Conservation (phyloP, 2,329 filamentous ascomycete genomes). For the Scolecobasidium constrictum region DNA sequence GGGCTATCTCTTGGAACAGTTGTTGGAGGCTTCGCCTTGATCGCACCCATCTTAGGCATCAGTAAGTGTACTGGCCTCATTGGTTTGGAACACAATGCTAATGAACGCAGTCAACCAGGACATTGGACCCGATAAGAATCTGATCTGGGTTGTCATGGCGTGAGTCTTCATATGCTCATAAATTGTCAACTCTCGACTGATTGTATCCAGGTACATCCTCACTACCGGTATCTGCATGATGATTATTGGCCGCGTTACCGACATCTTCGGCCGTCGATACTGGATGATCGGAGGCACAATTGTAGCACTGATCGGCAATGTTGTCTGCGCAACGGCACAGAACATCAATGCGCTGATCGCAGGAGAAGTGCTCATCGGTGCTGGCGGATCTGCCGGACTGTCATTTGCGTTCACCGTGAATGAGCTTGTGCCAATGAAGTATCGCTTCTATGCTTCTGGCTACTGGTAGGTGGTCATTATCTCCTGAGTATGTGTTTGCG, state of each 20-base stretch:
- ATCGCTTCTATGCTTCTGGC: conserved; percentile 14
- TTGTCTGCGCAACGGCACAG: conserved; percentile 14
- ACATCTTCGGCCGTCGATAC: conserved; percentile 15
- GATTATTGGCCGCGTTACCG: conserved; percentile 19
- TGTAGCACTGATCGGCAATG: conserved; percentile 12
- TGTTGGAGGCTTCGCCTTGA: conserved; percentile 7
- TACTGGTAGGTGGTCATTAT: conserved; percentile 13
- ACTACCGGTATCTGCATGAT: conserved; percentile 14
- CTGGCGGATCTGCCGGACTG: conserved; percentile 13
- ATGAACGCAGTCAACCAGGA: conserved; percentile 15
- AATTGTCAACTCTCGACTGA: too few relatives aligned
- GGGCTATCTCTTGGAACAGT: conserved; percentile 1
- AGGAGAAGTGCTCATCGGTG: conserved; percentile 14
- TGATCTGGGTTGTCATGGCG: conserved; percentile 15
- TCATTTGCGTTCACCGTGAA: conserved; percentile 14
- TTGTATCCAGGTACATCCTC: conserved; percentile 14
- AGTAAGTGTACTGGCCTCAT: conserved; percentile 9
- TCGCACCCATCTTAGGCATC: conserved; percentile 13
- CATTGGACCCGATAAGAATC: conserved; percentile 15
- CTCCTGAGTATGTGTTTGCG: conserved; percentile 12
- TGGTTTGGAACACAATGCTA: conserved; percentile 5
- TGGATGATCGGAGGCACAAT: conserved; percentile 14
- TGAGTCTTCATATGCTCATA: too few relatives aligned
- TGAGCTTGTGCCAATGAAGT: conserved; percentile 15
- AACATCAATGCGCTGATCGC: conserved; percentile 14